A percentile compares a stretch with the other conserved stretches of the same genome.
Conservation (phyloP, 2,329 filamentous ascomycete genomes). For the Penicillium frequentans region DNA sequence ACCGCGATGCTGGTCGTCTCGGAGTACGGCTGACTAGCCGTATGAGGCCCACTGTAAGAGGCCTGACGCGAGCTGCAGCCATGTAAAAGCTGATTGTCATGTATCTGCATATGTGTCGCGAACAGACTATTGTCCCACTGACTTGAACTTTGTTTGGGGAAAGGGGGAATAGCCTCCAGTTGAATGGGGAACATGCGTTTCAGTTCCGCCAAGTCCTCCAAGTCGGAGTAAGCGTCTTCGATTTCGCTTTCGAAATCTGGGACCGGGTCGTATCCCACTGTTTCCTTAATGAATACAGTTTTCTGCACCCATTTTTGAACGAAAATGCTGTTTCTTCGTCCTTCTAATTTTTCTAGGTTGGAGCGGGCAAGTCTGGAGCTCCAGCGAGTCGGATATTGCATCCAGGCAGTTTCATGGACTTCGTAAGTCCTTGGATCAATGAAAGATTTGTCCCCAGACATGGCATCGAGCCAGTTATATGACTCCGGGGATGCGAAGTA, state of each 20-base stretch:
- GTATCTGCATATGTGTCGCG: slow-evolving; percentile 2
- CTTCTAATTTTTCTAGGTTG: background rate
- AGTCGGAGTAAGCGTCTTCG: background rate
- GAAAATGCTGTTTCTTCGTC: no score
- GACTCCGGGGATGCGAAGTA: background rate
- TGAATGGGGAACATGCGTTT: background rate
- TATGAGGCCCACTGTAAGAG: background rate
- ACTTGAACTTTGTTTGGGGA: background rate
- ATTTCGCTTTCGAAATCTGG: background rate
- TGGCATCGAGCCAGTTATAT: slow-evolving; percentile 9
- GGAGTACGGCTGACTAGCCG: background rate
- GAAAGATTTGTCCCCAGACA: background rate
- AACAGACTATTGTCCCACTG: background rate
- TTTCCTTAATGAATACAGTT: background rate
- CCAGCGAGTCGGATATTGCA: background rate
- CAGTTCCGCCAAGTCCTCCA: background rate
- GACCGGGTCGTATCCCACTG: background rate
- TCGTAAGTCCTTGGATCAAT: slow-evolving; percentile 8
- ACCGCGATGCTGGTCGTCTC: background rate
- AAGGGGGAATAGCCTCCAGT: slow-evolving; percentile 11
- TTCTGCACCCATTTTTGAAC: background rate
- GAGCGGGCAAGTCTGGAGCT: background rate
- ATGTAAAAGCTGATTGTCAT: background rate
- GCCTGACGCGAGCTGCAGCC: background rate
- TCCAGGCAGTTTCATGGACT: background rate